phyloP scores from a whole-genome alignment of 371 early-diverging fungal genomes.

The Rhizopus stolonifer region DNA sequence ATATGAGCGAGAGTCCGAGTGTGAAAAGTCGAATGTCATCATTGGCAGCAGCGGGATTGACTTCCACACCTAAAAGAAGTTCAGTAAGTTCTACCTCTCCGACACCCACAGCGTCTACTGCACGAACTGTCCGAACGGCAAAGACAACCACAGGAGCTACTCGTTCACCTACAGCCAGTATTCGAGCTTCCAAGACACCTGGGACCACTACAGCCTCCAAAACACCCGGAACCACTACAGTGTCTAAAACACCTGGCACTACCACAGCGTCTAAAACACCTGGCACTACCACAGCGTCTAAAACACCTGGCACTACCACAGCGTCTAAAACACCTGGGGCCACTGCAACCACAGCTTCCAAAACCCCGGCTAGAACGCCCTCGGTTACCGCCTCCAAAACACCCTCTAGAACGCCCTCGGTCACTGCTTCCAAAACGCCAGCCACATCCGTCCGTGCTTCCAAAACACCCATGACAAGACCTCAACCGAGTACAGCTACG shows the following conservation, averaged over 20 bases:
- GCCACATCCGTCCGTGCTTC: too few relatives aligned
- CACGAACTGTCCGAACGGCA: conserved; percentile 9
- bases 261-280: too few relatives aligned
- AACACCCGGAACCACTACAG: too few relatives aligned
- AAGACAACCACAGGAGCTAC: conserved; percentile 7
- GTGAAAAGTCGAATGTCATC: conserved; percentile 24
- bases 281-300: not conserved
- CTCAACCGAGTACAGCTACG: too few relatives aligned
- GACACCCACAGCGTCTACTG: conserved; percentile 25
- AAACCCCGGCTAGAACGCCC: conserved; percentile 8
- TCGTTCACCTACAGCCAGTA: conserved; percentile 1
- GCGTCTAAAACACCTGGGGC: conserved; percentile 11
- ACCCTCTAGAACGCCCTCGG: conserved; percentile 11
- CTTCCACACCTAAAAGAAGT: conserved; percentile 5
- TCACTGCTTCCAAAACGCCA: conserved; percentile 1
- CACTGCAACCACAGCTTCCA: not conserved
- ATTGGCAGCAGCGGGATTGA: conserved; percentile 20
- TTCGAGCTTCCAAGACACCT: too few relatives aligned
- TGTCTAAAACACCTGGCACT: too few relatives aligned
- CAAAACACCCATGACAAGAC: too few relatives aligned
- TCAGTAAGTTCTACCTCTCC: conserved; percentile 2
- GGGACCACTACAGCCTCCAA: too few relatives aligned
- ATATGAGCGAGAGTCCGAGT: conserved; percentile 16
- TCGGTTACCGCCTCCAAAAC: conserved; percentile 3
- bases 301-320: too few relatives aligned